Base-by-base conservation (phyloP, 1,284 basidiomycete species). In the Neonothopanus nambi region DNA sequence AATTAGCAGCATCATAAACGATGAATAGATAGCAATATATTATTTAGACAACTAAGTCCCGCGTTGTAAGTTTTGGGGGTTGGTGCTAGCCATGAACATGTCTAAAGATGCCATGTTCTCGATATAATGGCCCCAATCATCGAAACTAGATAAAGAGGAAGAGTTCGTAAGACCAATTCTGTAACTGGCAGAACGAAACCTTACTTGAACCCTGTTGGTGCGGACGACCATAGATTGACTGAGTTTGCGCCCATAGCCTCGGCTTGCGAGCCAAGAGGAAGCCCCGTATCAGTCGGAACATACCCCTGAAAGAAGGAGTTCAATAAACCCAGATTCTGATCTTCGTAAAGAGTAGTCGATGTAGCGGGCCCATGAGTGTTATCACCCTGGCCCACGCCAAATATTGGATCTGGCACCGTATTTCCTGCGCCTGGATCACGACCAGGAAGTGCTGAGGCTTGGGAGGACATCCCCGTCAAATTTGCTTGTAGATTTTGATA, bases 71-170 rank as follows among this genome's bases (percentile, higher is more conserved):
- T 11, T 13, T 9, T 33, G 30, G 30, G 30, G 30, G 13, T 33
- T 33, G 8, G 30, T 9, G 30, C 30, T 33, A 13, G 30, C 2
- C 24, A 18, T 26, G 11, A 17, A 11, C 26, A 44, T 44, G 4
- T 26, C 42, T 26, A 12, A 23, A 33, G 30, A 33, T 9, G 30
- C 9, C 45, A 42, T 43, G 23, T 24, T 46, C 17, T 56, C 54
- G 7, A 56, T 36, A 28, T 48, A 56, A 20, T 48, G 43, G 11
- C 44, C 41, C 54, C 54, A 55, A 4, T 50, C 23, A 23, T 55
- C 39, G 23, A 51, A 48, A 40, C 54, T 56, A 15, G 18, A 36
- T 8, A 51, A 17, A 17, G 20, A 7, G 20, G 18, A 9, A 13
- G 17, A 8, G 18, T 17, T 9, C 35, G 9, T 18, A 26, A 2